phyloP scores from a whole-genome alignment of 495 filamentous ascomycete species.

The Tuber borchii region DNA sequence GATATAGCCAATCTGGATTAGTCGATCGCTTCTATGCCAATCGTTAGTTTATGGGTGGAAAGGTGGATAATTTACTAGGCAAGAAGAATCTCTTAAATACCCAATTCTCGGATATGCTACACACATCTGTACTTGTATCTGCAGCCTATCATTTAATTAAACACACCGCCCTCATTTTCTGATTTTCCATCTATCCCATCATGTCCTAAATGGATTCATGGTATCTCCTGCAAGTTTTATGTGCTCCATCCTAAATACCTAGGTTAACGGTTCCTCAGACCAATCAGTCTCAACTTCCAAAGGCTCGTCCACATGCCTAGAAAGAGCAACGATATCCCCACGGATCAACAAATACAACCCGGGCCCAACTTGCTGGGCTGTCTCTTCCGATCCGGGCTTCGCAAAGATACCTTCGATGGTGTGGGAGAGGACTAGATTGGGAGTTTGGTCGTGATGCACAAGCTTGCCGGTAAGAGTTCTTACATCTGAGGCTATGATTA shows the following conservation, averaged over 20 bases:
- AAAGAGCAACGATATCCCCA: constrained; percentile 89
- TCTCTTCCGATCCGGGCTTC: constrained; percentile 56
- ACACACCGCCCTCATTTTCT: background rate
- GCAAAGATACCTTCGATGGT: constrained; percentile 82
- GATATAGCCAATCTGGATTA: background rate
- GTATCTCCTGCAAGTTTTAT: constrained; percentile 46
- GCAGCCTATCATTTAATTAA: background rate
- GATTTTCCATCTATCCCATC: background rate
- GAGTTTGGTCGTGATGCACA: constrained; percentile 80
- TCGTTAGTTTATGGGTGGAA: background rate
- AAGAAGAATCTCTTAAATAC: background rate
- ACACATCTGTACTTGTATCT: background rate
- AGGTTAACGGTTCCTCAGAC: too few relatives aligned
- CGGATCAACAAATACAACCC: constrained; percentile 79
- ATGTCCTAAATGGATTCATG: background rate
- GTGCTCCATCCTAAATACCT: too few relatives aligned
- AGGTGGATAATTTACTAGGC: background rate
- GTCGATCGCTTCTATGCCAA: background rate
- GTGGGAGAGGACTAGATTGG: constrained; percentile 79
- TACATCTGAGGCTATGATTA: constrained; percentile 86
- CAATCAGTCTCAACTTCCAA: constrained; percentile 85
- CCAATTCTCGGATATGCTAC: background rate
- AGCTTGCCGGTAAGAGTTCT: constrained; percentile 79
- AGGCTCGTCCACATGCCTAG: constrained; percentile 81
- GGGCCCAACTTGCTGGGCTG: constrained; percentile 71